Evolutionary conservation across 2,329 filamentous ascomycete genomes (phyloP).

Genomic region (Leptographium lundbergii): DNA sequence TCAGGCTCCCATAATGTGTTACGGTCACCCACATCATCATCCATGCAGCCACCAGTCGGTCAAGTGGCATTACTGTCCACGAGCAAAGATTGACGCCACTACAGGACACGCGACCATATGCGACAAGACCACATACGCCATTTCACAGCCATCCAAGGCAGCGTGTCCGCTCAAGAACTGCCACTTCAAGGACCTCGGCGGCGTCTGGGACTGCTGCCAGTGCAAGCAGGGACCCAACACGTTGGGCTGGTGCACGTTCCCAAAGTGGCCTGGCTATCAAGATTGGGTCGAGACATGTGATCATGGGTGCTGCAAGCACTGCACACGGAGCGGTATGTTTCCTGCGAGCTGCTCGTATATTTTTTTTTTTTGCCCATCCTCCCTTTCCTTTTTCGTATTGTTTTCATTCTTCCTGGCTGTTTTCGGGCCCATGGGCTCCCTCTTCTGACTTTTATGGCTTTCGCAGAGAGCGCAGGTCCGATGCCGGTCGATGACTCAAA

Average conservation of each 20-base stretch:
- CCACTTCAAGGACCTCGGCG: slow-evolving; percentile 34
- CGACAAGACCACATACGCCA: slow-evolving; percentile 32
- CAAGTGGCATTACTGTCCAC: slow-evolving; percentile 41
- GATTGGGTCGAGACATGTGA: slow-evolving; percentile 32
- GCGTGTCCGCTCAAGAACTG: slow-evolving; percentile 39
- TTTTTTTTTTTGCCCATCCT: too few relatives aligned
- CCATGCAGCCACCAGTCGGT: slow-evolving; percentile 41
- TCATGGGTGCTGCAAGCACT: slow-evolving; percentile 39
- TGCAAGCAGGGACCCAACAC: slow-evolving; percentile 39
- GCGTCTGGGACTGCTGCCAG: slow-evolving; percentile 41
- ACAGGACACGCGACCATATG: slow-evolving; percentile 39
- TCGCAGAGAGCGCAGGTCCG: slow-evolving; percentile 8
- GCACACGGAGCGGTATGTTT: slow-evolving; percentile 29
- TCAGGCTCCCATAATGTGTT: slow-evolving; percentile 29
- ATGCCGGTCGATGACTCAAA: slow-evolving; percentile 7
- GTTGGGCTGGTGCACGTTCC: slow-evolving; percentile 37
- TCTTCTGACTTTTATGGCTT: neutral
- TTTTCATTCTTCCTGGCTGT: neutral
- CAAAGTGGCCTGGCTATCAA: slow-evolving; percentile 16
- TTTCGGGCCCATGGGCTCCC: neutral
- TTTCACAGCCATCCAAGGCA: slow-evolving; percentile 27
- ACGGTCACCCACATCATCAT: slow-evolving; percentile 40
- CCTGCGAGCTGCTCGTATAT: neutral
- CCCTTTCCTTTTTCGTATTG: neutral
- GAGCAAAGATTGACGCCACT: slow-evolving; percentile 32